Evolutionary conservation across 2,329 filamentous ascomycete species (phyloP).

Genomic region (Magnaporthiopsis poae): DNA sequence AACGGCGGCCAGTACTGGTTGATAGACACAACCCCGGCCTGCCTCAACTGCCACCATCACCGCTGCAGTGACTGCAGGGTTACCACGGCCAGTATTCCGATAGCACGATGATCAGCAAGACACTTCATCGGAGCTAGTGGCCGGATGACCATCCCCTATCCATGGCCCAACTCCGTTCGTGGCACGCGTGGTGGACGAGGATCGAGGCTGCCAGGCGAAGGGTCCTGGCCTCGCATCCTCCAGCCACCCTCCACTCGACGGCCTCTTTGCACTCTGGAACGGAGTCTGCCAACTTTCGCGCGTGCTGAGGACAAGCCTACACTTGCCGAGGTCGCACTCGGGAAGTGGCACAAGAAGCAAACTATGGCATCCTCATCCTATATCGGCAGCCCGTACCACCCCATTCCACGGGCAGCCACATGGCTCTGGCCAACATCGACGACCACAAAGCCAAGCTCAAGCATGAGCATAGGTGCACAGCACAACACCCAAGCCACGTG

Average conservation of each 20-base stretch:
- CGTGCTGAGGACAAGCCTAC: not conserved
- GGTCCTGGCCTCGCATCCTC: not conserved
- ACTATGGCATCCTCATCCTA: not conserved
- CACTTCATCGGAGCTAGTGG: not conserved
- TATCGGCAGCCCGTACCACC: not conserved
- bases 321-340: not conserved
- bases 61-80: not conserved
- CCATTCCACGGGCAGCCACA: too few relatives aligned
- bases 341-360: not conserved
- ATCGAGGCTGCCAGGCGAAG: not conserved
- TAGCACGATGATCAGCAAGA: not conserved
- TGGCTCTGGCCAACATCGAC: not conserved
- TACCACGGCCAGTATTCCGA: not conserved
- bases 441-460: not conserved
- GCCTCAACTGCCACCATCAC: slow-evolving; percentile 3
- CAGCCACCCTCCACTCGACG: not conserved
- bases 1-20: slow-evolving; percentile 3
- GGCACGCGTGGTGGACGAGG: not conserved
- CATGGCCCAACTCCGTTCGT: not conserved
- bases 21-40: not conserved
- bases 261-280: too few relatives aligned
- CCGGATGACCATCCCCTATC: not conserved
- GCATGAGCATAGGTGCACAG: not conserved
- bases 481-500: not conserved
- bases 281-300: not conserved